phyloP scores from a whole-genome alignment of 2,329 filamentous ascomycete species.

The Claviceps digitariae region DNA sequence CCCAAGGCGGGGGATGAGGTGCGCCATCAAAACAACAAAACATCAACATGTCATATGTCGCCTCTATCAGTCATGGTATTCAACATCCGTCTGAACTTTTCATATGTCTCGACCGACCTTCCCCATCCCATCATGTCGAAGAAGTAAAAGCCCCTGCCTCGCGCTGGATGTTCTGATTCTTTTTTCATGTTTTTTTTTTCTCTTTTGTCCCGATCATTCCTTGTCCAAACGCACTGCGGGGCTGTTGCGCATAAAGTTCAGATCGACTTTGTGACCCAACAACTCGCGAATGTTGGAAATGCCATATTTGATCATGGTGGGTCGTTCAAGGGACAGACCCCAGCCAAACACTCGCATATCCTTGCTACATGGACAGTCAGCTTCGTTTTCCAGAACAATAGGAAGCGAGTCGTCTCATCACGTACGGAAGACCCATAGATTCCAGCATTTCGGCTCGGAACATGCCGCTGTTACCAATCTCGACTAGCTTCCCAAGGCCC shows the following conservation, averaged over 20 bases:
- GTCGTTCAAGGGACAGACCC: slow-evolving; percentile 80
- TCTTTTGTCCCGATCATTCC: slow-evolving; percentile 37
- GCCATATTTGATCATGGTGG: slow-evolving; percentile 94
- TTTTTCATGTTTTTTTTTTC: neutral
- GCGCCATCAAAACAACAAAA: neutral
- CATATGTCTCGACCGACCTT: neutral
- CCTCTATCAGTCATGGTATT: neutral
- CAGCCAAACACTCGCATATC: slow-evolving; percentile 91
- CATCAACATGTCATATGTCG: neutral
- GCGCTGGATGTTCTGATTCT: neutral
- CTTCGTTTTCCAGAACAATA: neutral
- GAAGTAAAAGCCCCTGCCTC: too few relatives aligned
- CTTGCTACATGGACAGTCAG: slow-evolving; percentile 25
- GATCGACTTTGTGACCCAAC: slow-evolving; percentile 87
- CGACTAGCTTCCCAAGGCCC: slow-evolving; percentile 79
- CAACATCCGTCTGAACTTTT: neutral
- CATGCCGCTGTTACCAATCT: slow-evolving; percentile 98
- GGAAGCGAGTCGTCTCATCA: neutral
- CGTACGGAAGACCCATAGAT: slow-evolving; percentile 69
- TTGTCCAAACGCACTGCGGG: slow-evolving; percentile 83
- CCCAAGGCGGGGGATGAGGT: neutral
- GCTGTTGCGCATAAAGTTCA: slow-evolving; percentile 84
- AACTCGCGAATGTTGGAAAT: slow-evolving; percentile 86
- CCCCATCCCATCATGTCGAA: neutral
- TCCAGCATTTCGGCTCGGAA: slow-evolving; percentile 97